phyloP scores from a whole-genome alignment of 1,284 basidiomycete species.

The Ganoderma meredithae region DNA sequence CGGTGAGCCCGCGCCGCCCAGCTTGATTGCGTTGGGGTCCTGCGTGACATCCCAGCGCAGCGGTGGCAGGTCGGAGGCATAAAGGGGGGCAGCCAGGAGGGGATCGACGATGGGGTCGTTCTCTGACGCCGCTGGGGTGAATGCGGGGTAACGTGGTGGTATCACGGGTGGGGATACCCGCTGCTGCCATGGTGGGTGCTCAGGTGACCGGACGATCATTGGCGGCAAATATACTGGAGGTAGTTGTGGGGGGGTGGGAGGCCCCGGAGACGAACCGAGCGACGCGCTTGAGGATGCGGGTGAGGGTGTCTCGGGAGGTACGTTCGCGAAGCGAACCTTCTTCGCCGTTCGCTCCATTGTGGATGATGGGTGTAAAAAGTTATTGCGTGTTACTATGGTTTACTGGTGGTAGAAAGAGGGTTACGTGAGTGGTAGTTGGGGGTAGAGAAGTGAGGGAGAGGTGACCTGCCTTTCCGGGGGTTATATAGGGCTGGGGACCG shows the following conservation, averaged over 20 bases:
- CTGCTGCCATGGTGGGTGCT: constrained; percentile 21
- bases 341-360: constrained; percentile 18
- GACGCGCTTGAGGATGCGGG: constrained; percentile 25
- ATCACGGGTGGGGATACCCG: not conserved
- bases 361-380: constrained; percentile 5
- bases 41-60: constrained; percentile 27
- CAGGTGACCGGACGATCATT: constrained; percentile 9
- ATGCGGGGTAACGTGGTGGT: constrained; percentile 8
- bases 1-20: constrained; percentile 24
- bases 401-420: not conserved
- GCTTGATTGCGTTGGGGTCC: constrained; percentile 25
- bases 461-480: constrained; percentile 8
- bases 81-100: constrained; percentile 19
- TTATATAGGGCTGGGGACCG: constrained; percentile 12
- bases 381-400: not conserved
- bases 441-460: constrained; percentile 2
- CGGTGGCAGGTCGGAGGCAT: constrained; percentile 17
- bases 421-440: constrained; percentile 7
- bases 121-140: constrained; percentile 1
- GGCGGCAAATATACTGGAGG: constrained; percentile 6
- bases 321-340: constrained; percentile 25
- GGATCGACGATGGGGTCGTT: constrained; percentile 22
- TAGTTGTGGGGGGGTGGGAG: constrained; percentile 25
- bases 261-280: constrained; percentile 22
- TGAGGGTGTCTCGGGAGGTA: constrained; percentile 23